Evolutionary conservation across 2,329 filamentous ascomycete species (phyloP).

Genomic region (Cercospora sojina): DNA sequence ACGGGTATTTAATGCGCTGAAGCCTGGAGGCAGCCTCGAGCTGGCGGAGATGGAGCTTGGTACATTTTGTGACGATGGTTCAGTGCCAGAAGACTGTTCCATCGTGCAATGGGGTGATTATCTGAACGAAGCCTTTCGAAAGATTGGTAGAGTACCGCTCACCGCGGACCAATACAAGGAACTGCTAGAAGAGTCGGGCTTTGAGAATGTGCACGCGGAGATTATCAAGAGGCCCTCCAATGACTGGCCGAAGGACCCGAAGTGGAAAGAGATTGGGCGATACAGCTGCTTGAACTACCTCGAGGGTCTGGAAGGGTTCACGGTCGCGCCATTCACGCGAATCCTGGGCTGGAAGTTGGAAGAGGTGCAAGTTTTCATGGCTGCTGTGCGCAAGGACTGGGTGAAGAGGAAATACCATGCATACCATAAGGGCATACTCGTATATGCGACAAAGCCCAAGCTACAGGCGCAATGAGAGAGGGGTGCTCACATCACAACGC

Average conservation of each 20-base stretch:
- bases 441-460: slow-evolving; percentile 12
- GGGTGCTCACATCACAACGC: neutral
- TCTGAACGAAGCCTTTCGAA: slow-evolving; percentile 26
- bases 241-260: slow-evolving; percentile 35
- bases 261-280: slow-evolving; percentile 19
- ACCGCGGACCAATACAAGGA: slow-evolving; percentile 21
- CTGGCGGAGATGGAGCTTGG: slow-evolving; percentile 46
- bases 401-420: slow-evolving; percentile 24
- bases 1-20: slow-evolving; percentile 37
- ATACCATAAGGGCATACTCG: slow-evolving; percentile 27
- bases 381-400: slow-evolving; percentile 10
- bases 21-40: slow-evolving; percentile 47
- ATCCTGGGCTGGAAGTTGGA: slow-evolving; percentile 46
- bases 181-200: slow-evolving; percentile 29
- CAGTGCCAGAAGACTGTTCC: slow-evolving; percentile 33
- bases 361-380: slow-evolving; percentile 8
- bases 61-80: slow-evolving; percentile 43
- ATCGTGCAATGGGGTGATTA: slow-evolving; percentile 32
- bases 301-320: slow-evolving; percentile 30
- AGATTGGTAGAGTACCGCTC: slow-evolving; percentile 23
- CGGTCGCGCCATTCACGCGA: slow-evolving; percentile 45
- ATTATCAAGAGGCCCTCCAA: slow-evolving; percentile 31
- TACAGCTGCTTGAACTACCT: slow-evolving; percentile 28
- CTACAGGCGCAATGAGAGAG: neutral
- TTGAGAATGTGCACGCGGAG: slow-evolving; percentile 29